phyloP scores from a whole-genome alignment of 306 rosid genomes.

The Potentilla sterilis region DNA sequence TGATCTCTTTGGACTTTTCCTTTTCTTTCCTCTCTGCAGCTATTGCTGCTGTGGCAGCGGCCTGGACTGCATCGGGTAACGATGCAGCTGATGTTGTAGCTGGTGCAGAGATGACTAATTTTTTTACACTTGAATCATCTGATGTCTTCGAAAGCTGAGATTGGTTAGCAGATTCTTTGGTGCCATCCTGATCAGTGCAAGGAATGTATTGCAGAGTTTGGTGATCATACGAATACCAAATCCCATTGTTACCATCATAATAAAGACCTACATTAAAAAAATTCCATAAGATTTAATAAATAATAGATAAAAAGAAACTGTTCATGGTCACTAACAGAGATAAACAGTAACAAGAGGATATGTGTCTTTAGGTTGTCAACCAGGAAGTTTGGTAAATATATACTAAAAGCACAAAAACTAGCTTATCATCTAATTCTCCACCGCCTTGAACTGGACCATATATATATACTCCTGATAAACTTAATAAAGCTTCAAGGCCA shows the following conservation, averaged over 20 bases:
- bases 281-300: slow-evolving; percentile 17
- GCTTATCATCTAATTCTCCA: not conserved
- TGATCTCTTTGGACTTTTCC: slow-evolving; percentile 84
- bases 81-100: slow-evolving; percentile 79
- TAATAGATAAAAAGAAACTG: not conserved
- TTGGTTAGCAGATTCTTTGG: slow-evolving; percentile 49
- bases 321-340: not conserved
- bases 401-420: not conserved
- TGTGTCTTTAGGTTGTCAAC: not conserved
- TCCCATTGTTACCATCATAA: slow-evolving; percentile 80
- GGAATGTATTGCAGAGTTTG: slow-evolving; percentile 78
- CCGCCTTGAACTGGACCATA: not conserved
- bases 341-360: not conserved
- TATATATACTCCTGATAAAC: not conserved
- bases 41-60: slow-evolving; percentile 90
- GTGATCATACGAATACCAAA: slow-evolving; percentile 90
- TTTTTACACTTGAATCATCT: slow-evolving; percentile 62
- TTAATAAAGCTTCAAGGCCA: not conserved
- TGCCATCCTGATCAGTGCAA: slow-evolving; percentile 75
- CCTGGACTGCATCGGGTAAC: slow-evolving; percentile 88
- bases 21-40: slow-evolving; percentile 97
- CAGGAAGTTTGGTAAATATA: too few relatives aligned
- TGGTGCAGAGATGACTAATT: slow-evolving; percentile 87
- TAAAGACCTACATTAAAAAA: slow-evolving; percentile 66
- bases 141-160: slow-evolving; percentile 60